Evolutionary conservation across 2,329 filamentous ascomycete species (phyloP).

Genomic region (Penicillium brasilianum): DNA sequence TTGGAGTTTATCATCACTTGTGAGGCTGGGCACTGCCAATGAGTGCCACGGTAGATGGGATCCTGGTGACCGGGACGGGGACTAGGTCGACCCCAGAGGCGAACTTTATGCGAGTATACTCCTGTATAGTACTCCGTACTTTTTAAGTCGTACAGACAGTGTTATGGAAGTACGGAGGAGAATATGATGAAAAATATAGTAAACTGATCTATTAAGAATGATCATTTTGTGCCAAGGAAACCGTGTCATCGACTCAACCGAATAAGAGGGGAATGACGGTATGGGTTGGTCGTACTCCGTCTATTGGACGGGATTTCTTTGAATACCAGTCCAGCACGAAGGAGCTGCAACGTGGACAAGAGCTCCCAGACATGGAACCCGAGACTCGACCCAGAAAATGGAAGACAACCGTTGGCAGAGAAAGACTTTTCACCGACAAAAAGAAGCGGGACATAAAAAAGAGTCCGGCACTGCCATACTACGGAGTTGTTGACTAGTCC

Average conservation of each 20-base stretch:
- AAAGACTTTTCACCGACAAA: background rate
- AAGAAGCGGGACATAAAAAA: background rate
- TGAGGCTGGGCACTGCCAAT: background rate
- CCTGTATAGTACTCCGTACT: too few species aligned
- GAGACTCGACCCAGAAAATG: background rate
- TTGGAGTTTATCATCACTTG: background rate
- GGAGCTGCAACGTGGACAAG: background rate
- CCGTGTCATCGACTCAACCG: too few species aligned
- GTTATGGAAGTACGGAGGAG: too few species aligned
- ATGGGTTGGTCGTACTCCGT: too few species aligned
- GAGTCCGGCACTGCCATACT: background rate
- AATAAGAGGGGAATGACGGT: too few species aligned
- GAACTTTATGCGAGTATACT: background rate
- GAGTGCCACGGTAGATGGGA: conserved; percentile 3
- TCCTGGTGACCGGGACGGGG: conserved; percentile 1
- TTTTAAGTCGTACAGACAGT: too few species aligned
- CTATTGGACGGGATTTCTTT: too few species aligned
- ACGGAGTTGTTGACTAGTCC: background rate
- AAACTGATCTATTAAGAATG: too few species aligned
- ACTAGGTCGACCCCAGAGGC: background rate
- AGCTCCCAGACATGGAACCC: too few species aligned
- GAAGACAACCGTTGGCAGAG: background rate
- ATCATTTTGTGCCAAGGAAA: too few species aligned
- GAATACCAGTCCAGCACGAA: background rate
- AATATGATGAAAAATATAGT: too few species aligned